Conservation (phyloP, 192 early-diverging fungal species). For the Coemansia aciculifera region DNA sequence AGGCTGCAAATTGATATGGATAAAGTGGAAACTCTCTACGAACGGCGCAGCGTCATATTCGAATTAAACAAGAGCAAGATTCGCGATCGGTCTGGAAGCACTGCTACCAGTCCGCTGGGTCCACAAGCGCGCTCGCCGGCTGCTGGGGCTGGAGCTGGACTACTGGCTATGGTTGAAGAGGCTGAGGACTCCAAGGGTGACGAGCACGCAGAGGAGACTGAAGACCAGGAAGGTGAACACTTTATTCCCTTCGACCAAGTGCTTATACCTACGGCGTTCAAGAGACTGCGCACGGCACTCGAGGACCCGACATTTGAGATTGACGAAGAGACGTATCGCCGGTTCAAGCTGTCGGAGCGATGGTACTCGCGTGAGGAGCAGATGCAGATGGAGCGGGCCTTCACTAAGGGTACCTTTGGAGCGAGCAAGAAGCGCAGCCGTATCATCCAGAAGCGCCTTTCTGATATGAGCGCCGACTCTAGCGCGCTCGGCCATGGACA, state of each 20-base stretch:
- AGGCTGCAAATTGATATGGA: conserved; percentile 49
- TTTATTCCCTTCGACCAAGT: conserved; percentile 54
- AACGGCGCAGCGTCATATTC: conserved; percentile 44
- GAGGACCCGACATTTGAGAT: conserved; percentile 45
- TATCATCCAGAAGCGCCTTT: conserved; percentile 14
- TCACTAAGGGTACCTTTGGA: conserved; percentile 32
- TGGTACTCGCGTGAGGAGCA: conserved; percentile 54
- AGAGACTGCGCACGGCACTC: conserved; percentile 42
- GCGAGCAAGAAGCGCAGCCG: conserved; percentile 25
- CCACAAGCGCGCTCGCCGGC: neutral
- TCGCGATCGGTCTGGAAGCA: conserved; percentile 19
- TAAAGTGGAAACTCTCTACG: conserved; percentile 44
- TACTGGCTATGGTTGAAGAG: neutral
- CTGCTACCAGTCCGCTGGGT: neutral
- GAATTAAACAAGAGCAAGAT: conserved; percentile 35
- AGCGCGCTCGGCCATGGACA: neutral
- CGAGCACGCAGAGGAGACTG: conserved; percentile 11
- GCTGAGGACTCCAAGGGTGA: conserved; percentile 7
- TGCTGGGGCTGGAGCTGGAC: neutral
- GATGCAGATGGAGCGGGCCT: conserved; percentile 33
- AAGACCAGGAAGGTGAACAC: conserved; percentile 25
- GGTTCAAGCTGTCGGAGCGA: conserved; percentile 53
- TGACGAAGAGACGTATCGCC: conserved; percentile 47
- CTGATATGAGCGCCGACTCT: neutral
- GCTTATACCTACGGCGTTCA: conserved; percentile 54